A percentile compares a stretch with the other conserved stretches of the same genome.
These are phyloP conservation scores for Solioccasus polychromus DNA, from an alignment of 768 basidiomycete species.

Conservation along the genomic window DNA sequence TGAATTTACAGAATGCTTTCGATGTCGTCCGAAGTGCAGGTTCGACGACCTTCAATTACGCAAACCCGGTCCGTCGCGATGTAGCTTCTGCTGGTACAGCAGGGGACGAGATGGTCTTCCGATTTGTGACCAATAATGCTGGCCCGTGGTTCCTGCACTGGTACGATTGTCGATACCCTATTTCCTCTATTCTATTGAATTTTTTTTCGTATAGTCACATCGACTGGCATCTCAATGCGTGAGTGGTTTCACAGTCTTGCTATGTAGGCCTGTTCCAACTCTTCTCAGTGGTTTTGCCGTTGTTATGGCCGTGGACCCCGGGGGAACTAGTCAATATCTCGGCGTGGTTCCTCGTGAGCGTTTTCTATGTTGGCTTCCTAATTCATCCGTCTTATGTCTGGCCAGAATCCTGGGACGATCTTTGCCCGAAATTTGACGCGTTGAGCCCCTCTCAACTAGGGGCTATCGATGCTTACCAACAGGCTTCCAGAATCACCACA, in stretches of 20 bases:
- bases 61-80: constrained; percentile 38
- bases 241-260: background rate
- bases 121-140: constrained; percentile 61
- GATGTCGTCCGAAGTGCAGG: constrained; percentile 34
- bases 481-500: constrained; percentile 21
- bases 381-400: background rate
- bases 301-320: too few species aligned
- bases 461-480: constrained; percentile 11
- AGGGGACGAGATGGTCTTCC: constrained; percentile 46
- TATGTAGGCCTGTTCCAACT: background rate
- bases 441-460: constrained; percentile 21
- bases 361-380: background rate
- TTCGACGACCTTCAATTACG: constrained; percentile 29
- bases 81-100: constrained; percentile 21
- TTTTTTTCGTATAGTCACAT: too few species aligned
- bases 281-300: constrained; percentile 22
- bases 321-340: too few species aligned
- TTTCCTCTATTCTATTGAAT: too few species aligned
- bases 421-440: constrained; percentile 25
- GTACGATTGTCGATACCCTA: too few species aligned
- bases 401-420: constrained; percentile 23
- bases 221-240: constrained; percentile 23
- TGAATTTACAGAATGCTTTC: constrained; percentile 36
- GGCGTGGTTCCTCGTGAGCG: constrained; percentile 17
- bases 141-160: too few species aligned